Evolutionary conservation across 176 grass and related monocot species (phyloP), one percentile per base, ranked within the genome.

Genomic region (Triticum timopheevii): DNA sequence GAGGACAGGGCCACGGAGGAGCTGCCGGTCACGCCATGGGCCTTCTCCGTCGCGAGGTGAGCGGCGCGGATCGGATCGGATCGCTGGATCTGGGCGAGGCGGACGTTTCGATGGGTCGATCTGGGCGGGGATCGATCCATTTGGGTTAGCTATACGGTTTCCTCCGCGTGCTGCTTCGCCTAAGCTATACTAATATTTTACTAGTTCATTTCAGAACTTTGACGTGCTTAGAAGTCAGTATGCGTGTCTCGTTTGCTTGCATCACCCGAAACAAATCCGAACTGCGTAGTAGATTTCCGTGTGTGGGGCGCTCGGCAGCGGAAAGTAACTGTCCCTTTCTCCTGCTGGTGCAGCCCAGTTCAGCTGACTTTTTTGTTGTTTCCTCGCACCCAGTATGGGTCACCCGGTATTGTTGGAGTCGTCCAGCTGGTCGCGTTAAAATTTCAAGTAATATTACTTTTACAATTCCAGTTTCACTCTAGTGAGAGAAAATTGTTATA

Each of bases 11-110:
- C 90, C 72, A 78, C 88, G 4, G 92, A 96, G 87, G 92, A 99
- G 63, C 85, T 82, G 25, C 92, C 87, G 4, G 94, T 99, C 84
- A 99, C 92, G 65, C 97, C 97, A 1, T 99, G 92, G 94, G 78
- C 88, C 72, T 73, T 89, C 87, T 93, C 97, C 74, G 97, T 99
- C 39, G 97, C 97, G 61, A 99, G 97, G 97, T 99, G 90, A 83
- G 81, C 65, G 27, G 35, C 5, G 25, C 47, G 63, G 33, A 71
- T 86, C 81, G 65, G 71, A 82, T 88, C 72, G 13, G 30, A 50
- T 76, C 73, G 40, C 49, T 20, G 76, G 88, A 85, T 91, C 86
- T 84, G 81, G 84, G 69, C 3, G 74, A 81, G 88, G 84, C 81
- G 85, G 89, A 91, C 38, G 38, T 87, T 35, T 17, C 81, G 81